Evolutionary conservation across 140 eudicot species (phyloP), one percentile per base, ranked within the genome.

Genomic region (Cichorium intybus): DNA sequence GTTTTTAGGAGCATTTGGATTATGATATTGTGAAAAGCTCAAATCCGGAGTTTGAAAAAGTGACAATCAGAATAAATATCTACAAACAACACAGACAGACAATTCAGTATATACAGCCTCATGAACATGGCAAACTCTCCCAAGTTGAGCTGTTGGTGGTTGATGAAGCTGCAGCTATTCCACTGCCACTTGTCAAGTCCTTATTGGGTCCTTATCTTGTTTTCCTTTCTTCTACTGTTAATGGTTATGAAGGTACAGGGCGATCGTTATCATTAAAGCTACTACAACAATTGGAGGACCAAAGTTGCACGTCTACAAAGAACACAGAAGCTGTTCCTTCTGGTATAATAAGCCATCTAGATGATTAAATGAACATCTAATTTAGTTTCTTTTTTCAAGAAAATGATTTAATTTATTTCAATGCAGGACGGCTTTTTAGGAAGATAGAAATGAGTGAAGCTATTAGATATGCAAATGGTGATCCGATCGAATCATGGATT

Each of bases 161-260:
- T 84, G 99, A 93, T 84, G 99, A 93, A 86, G 99, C 99, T 39
- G 99, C 97, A 29, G 99, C 99, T 39, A 88, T 93, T 62, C 99
- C 97, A 6, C 76, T 93, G 70, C 97, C 99, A 61, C 56, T 93
- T 71, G 95, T 93, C 27, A 89, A 88, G 81, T 88, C 99, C 49
- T 73, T 93, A 70, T 86, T 93, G 69, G 99, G 99, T 48, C 97
- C 95, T 45, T 88, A 88, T 73, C 78, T 93, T 24, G 95, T 93
- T 70, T 93, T 93, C 78, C 92, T 93, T 22, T 88, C 99, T 22
- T 93, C 99, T 41, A 93, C 99, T 28, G 99, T 93, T 34, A 88
- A 93, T 39, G 99, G 99, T 88, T 93, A 88, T 73, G 99, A 93
- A 88, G 99, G 99, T 24, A 93, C 99, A 18, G 99, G 99, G 17